phyloP scores from a whole-genome alignment of 305 asterid genomes.

The Fraxinus sp. region DNA sequence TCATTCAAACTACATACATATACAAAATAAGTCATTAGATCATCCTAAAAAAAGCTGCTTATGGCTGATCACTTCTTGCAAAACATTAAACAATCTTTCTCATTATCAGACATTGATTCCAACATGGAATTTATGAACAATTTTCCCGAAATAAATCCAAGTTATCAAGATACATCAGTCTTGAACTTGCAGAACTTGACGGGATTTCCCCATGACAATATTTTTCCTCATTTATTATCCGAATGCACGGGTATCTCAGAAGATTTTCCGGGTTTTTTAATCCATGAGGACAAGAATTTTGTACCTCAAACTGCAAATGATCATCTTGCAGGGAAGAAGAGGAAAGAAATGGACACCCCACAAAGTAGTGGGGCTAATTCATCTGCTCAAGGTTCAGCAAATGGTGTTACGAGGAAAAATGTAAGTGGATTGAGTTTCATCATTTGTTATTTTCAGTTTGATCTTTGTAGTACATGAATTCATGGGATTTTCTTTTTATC shows the following conservation, averaged over 20 bases:
- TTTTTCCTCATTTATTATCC: constrained; percentile 25
- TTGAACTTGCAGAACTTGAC: constrained; percentile 28
- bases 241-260: constrained; percentile 44
- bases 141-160: constrained; percentile 37
- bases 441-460: background rate
- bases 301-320: constrained; percentile 13
- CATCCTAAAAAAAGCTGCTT: background rate
- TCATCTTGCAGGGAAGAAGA: constrained; percentile 37
- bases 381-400: constrained; percentile 60
- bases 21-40: background rate
- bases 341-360: constrained; percentile 47
- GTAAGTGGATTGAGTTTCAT: constrained; percentile 30
- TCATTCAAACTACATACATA: background rate
- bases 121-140: constrained; percentile 41
- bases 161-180: constrained; percentile 23
- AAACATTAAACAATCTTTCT: constrained; percentile 36
- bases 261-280: constrained; percentile 31
- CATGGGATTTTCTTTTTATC: background rate
- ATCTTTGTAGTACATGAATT: background rate
- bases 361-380: constrained; percentile 54
- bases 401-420: constrained; percentile 38
- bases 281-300: constrained; percentile 24
- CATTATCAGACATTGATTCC: constrained; percentile 44
- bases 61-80: constrained; percentile 60
- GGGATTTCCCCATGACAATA: constrained; percentile 36